Percentiles rank a stretch among this genome's conserved stretches.
Evolutionary conservation across 352 stramenopile species (phyloP).

Genomic region (Phytophthora fragariae): DNA sequence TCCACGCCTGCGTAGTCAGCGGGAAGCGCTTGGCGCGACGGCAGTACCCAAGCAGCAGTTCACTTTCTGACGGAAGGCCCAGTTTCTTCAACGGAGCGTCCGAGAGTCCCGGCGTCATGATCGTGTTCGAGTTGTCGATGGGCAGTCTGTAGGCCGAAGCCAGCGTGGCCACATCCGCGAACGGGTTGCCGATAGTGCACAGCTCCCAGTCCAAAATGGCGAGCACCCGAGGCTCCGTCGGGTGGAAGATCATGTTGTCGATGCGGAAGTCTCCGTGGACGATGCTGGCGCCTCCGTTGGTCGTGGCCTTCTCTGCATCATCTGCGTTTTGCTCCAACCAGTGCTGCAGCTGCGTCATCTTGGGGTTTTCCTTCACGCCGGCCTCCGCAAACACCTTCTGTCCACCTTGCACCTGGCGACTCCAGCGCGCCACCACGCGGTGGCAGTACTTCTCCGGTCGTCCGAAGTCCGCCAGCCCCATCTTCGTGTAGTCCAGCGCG

Average conservation of each 20-base stretch:
- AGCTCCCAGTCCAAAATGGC: constrained; percentile 91
- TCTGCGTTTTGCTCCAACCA: constrained; percentile 72
- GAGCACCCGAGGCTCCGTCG: constrained; percentile 81
- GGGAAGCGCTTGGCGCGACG: constrained; percentile 60
- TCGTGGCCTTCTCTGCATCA: constrained; percentile 55
- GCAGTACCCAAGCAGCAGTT: constrained; percentile 70
- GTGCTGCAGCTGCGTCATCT: constrained; percentile 54
- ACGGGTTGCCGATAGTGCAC: constrained; percentile 87
- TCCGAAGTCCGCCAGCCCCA: constrained; percentile 70
- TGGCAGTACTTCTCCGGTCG: constrained; percentile 74
- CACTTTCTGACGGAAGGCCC: constrained; percentile 69
- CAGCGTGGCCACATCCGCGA: constrained; percentile 82
- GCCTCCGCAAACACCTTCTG: constrained; percentile 56
- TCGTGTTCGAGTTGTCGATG: constrained; percentile 44
- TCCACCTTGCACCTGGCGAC: constrained; percentile 67
- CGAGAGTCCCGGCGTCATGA: constrained; percentile 61
- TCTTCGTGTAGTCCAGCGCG: constrained; percentile 60
- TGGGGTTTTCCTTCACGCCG: constrained; percentile 62
- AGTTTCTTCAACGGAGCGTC: constrained; percentile 57
- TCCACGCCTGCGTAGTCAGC: constrained; percentile 64
- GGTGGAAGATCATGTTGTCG: constrained; percentile 90
- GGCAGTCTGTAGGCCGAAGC: constrained; percentile 65
- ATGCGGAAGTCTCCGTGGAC: constrained; percentile 91
- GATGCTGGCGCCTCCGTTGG: constrained; percentile 43
- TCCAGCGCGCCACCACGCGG: constrained; percentile 79